A percentile compares a stretch with the other conserved stretches of the same genome.
phyloP scores from a whole-genome alignment of 1,284 basidiomycete genomes.

The Phellopilus nigrolimitatus region DNA sequence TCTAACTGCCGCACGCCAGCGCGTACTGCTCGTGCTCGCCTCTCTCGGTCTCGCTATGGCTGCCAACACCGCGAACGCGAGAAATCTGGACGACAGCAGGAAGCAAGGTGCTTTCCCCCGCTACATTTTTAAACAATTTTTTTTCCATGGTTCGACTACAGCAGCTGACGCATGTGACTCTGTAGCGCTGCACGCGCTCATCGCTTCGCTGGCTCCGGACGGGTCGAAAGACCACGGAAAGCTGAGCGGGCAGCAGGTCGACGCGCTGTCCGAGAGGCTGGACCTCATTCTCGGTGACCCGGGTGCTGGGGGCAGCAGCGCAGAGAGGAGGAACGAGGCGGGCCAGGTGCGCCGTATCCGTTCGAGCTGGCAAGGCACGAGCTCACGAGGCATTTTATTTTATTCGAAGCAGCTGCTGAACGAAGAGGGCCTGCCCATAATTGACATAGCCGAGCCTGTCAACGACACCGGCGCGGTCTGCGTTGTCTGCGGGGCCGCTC shows the following conservation, averaged over 20 bases:
- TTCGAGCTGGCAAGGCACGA: too few relatives aligned
- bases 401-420: constrained; percentile 68
- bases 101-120: constrained; percentile 6
- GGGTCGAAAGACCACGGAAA: constrained; percentile 31
- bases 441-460: constrained; percentile 66
- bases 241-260: constrained; percentile 44
- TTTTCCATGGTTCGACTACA: not conserved
- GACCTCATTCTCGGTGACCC: constrained; percentile 54
- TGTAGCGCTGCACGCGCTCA: constrained; percentile 48
- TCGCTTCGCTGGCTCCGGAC: constrained; percentile 42
- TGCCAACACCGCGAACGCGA: not conserved
- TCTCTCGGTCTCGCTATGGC: constrained; percentile 5
- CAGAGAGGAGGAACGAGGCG: constrained; percentile 43
- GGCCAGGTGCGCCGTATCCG: constrained; percentile 67
- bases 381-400: constrained; percentile 22
- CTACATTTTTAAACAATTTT: not conserved
- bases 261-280: constrained; percentile 55
- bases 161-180: constrained; percentile 10
- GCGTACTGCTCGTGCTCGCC: too few relatives aligned
- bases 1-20: too few relatives aligned
- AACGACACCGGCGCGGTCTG: constrained; percentile 16
- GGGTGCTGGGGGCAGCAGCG: constrained; percentile 29
- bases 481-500: constrained; percentile 19
- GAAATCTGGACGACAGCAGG: constrained; percentile 11
- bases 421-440: constrained; percentile 72